phyloP scores from a whole-genome alignment of 2,329 filamentous ascomycete species.

The Venturia effusa region DNA sequence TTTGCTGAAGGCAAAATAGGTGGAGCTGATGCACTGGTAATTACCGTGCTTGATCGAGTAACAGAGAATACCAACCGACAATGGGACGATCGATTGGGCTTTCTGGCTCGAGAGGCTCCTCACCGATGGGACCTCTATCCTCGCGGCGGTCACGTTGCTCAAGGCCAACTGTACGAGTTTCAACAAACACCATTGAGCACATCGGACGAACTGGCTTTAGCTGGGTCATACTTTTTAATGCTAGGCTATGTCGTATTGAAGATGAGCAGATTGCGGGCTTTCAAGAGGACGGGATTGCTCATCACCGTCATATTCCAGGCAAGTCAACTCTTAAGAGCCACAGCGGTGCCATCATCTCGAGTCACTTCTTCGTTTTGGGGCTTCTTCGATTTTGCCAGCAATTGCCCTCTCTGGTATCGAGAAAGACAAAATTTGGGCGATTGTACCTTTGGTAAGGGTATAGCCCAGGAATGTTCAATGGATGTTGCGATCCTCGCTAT shows the following conservation, averaged over 20 bases:
- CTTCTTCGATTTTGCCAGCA: not conserved
- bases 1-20: constrained; percentile 57
- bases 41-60: constrained; percentile 60
- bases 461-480: no score
- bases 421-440: no score
- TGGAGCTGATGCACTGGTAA: constrained; percentile 67
- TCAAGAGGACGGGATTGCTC: constrained; percentile 67
- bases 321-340: constrained; percentile 21
- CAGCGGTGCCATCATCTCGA: not conserved
- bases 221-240: constrained; percentile 53
- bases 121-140: constrained; percentile 58
- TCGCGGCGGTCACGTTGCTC: constrained; percentile 40
- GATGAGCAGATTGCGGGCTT: constrained; percentile 57
- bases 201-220: constrained; percentile 53
- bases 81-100: constrained; percentile 52
- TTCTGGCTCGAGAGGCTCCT: constrained; percentile 39
- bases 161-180: constrained; percentile 63
- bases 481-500: no score
- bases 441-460: no score
- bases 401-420: no score
- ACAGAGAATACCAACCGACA: constrained; percentile 52
- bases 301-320: constrained; percentile 55
- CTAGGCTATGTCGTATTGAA: constrained; percentile 55
- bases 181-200: constrained; percentile 64
- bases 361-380: not conserved